Conservation (phyloP, 805 yeast species). For the Scheffersomyces lignosus region DNA sequence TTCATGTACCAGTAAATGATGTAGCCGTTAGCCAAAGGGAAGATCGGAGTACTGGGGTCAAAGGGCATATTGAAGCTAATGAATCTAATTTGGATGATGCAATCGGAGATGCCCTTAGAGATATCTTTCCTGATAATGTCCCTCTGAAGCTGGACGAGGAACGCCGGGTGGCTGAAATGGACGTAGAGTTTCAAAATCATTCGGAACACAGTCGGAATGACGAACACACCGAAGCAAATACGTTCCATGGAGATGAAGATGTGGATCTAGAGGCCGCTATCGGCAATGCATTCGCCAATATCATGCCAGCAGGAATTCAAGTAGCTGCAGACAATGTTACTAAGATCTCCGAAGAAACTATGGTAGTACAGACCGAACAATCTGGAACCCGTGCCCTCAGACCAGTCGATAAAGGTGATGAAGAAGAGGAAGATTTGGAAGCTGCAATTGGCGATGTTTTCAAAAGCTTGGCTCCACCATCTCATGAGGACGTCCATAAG, state of each 20-base stretch:
- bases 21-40: neutral
- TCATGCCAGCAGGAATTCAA: no score
- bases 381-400: neutral
- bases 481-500: neutral
- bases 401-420: neutral
- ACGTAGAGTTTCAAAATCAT: no score
- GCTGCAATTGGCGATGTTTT: constrained; percentile 19
- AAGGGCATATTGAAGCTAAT: constrained; percentile 3
- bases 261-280: constrained; percentile 16
- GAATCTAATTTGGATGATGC: constrained; percentile 12
- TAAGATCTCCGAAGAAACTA: neutral
- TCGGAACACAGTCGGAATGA: no score
- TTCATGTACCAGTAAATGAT: neutral
- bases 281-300: constrained; percentile 20
- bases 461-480: constrained; percentile 7
- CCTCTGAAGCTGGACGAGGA: no score
- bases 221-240: no score
- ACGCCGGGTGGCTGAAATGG: no score
- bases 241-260: constrained; percentile 1
- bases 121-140: no score
- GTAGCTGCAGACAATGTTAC: neutral
- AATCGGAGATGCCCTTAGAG: constrained; percentile 8
- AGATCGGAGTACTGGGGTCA: neutral
- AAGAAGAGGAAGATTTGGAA: constrained; percentile 13
- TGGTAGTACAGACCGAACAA: neutral